Evolutionary conservation across 257 asterid genomes (phyloP), one percentile per base, ranked within the genome.

Genomic region (Solanum corneliomulleri): DNA sequence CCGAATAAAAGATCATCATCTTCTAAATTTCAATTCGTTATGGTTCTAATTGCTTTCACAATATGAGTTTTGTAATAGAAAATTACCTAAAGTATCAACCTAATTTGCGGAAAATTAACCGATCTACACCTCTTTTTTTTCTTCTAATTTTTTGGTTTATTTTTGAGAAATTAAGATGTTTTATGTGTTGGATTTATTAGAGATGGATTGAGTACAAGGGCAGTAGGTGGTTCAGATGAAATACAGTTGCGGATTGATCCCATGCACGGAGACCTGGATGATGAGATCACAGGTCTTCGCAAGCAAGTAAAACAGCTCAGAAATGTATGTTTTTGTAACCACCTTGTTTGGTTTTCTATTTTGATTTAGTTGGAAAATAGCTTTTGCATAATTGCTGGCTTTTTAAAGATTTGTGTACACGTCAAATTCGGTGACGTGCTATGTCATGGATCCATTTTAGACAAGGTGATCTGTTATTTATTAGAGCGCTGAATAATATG

Each of bases 181-280:
- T 88, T 33, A 4, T 42, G 74, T 86, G 78, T 84, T 85, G 35
- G 88, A 83, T 87, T 86, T 62, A 74, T 39, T 87, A 94, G 98
- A 44, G 97, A 92, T 42, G 98, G 99, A 47, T 92, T 96, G 89
- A 96, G 93, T 93, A 93, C 97, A 89, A 92, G 99, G 85, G 91
- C 93, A 69, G 94, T 77, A 27, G 95, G 91, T 62, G 92, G 92
- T 25, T 93, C 98, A 1, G 95, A 94, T 89, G 99, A 96, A 90
- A 90, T 96, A 84, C 99, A 96, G 89, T 87, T 94, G 93, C 92
- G 95, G 69, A 95, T 96, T 47, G 99, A 96, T 89, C 98, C 98
- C 87, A 91, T 94, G 90, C 94, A 95, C 21, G 90, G 82, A 27
- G 98, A 94, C 87, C 90, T 94, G 44, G 98, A 94, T 21, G 96